Evolutionary conservation across 305 asterid species (phyloP), one percentile per base, ranked within the genome.

Genomic region (Fraxinus dipetala): DNA sequence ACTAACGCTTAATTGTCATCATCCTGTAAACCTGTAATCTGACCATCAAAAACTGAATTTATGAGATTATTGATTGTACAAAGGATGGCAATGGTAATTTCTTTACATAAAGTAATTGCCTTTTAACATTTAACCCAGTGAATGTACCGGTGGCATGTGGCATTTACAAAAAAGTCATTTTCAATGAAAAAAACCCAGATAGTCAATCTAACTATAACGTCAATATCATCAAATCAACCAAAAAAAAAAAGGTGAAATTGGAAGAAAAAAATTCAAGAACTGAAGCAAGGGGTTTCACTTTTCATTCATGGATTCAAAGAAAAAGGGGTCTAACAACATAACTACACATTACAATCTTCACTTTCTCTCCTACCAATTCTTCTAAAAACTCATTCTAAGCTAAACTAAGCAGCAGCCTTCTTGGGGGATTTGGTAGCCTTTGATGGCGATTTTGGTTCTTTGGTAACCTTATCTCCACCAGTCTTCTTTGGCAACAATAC

Each of bases 341-440:
- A 67, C 74, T 67, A 67, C 38, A 69, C 13, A 30, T 13, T 69
- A 69, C 75, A 69, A 69, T 69, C 75, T 69, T 69, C 38, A 28
- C 13, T 36, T 34, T 30, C 40, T 28, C 8, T 13, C 38, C 35
- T 5, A 28, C 38, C 35, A 69, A 69, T 69, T 30, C 22, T 69
- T 61, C 14, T n/a, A 59, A 56, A 38, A 59, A n/a, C 30, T 7
- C 31, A 5, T 0, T 78, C 79, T 78, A 63, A 63, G 30, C 73
- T 75, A 77, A 45, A 36, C 84, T 83, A 84, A 76, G 85, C 88
- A 56, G 89, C 90, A 26, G 93, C 90, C 76, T 89, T 87, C 88
- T 88, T 91, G 0, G 95, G 95, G 5, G 94, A 89, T 76, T 91
- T 91, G 16, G 86, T 73, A 5, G 90, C 92, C 74, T 90, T 90